Evolutionary conservation across 148 eudicot species (phyloP), one percentile per base, ranked within the genome.

Genomic region (Suaeda aralocaspica): DNA sequence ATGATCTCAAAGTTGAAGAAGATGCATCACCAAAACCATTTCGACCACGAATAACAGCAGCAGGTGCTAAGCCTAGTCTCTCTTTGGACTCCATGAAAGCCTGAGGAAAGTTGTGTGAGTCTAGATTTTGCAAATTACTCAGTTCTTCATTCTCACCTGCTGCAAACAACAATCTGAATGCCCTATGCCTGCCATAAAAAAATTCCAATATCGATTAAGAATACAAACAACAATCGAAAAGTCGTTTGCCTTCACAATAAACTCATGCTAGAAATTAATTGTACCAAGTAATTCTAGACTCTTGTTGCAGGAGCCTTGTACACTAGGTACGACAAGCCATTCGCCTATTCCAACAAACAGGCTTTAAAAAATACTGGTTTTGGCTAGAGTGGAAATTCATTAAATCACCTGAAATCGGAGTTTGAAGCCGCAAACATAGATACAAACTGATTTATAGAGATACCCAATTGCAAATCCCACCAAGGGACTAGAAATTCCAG

Each of bases 401-500:
- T 28, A 18, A 29, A 72, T 29, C 34, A 91, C 99, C 97, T 91
- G 86, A 94, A 94, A 81, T 94, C 99, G 1, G 91, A 87, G 67
- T 91, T 91, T n/a, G 92, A 88, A 59, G 97, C 85, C 72, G 91
- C 91, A 70, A 94, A 91, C 72, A 94, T 77, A 21, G 99, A 86
- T 74, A 94, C 72, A 84, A 94, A 94, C 82, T 94, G 99, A 86
- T 87, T 87, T 56, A 89, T 84, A 64, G 99, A 94, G 57, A 94
- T 78, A 25, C 99, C 99, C 59, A 94, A 72, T 77, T 94, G 99
- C 66, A 91, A 80, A 76, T 94, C 99, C 99, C 99, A 94, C 99
- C 99, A 94, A 11, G 99, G 99, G 49, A 91, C 87, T 66, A 94
- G 82, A 77, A 86, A 89, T 65, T 91, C 97, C 9, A 94, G 78